Conservation (phyloP, 1,139 yeast species). For the Fermentozyma sake region DNA sequence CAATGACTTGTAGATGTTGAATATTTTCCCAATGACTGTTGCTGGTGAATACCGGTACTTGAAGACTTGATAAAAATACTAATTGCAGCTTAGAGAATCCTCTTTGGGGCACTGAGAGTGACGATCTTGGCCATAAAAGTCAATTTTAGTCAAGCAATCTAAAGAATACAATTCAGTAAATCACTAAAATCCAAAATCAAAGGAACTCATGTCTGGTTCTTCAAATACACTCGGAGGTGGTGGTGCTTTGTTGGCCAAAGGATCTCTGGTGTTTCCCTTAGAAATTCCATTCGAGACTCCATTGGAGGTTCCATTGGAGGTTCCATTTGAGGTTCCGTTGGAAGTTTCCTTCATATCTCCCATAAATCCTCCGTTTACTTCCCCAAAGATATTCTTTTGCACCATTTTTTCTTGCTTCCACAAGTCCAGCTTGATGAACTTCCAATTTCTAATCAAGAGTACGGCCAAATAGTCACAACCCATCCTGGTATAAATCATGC, state of each 20-base stretch:
- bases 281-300: background rate
- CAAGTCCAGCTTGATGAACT: slow-evolving; percentile 42
- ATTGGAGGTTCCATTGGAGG: background rate
- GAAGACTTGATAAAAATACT: too few relatives aligned
- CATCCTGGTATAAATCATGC: slow-evolving; percentile 74
- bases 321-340: background rate
- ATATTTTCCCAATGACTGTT: too few relatives aligned
- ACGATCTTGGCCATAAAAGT: slow-evolving; percentile 1
- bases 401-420: slow-evolving; percentile 6
- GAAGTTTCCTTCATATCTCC: too few relatives aligned
- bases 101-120: too few relatives aligned
- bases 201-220: slow-evolving; percentile 81
- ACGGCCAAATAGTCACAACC: slow-evolving; percentile 83
- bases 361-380: too few relatives aligned
- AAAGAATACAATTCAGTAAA: too few relatives aligned
- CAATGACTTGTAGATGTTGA: too few relatives aligned
- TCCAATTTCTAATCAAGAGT: slow-evolving; percentile 64
- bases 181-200: slow-evolving; percentile 58
- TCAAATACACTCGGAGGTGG: slow-evolving; percentile 54
- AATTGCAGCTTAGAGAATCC: too few relatives aligned
- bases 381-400: too few relatives aligned
- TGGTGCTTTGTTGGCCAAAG: slow-evolving; percentile 19
- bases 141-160: slow-evolving; percentile 1
- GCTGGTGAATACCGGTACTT: too few relatives aligned
- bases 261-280: slow-evolving; percentile 3